These are phyloP conservation scores for Trypanosoma congolense DNA, from an alignment of 208 protist genomes.

Conservation along the genomic window DNA sequence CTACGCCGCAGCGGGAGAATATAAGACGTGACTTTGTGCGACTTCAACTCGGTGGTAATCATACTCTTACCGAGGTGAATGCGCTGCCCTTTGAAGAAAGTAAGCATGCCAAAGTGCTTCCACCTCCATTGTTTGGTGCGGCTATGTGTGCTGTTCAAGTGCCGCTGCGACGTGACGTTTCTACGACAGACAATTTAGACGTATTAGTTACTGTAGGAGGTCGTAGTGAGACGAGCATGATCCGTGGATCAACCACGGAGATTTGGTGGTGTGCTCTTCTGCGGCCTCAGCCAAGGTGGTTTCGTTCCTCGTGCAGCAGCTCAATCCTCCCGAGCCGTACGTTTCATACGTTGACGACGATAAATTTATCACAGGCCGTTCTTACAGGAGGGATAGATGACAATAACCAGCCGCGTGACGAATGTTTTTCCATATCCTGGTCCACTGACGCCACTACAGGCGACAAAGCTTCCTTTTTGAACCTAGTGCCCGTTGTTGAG, in stretches of 20 bases:
- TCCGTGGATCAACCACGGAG: slow-evolving; percentile 7
- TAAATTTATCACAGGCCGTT: slow-evolving; percentile 19
- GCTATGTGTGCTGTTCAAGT: slow-evolving; percentile 23
- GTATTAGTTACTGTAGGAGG: slow-evolving; percentile 19
- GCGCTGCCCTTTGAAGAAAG: slow-evolving; percentile 46
- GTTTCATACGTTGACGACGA: slow-evolving; percentile 21
- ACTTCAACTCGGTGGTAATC: slow-evolving; percentile 41
- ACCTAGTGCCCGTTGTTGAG: slow-evolving; percentile 2
- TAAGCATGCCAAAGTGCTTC: slow-evolving; percentile 40
- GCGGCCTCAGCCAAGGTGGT: background rate
- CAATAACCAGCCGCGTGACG: slow-evolving; percentile 29
- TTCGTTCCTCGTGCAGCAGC: background rate
- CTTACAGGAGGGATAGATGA: slow-evolving; percentile 61
- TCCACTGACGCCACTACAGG: slow-evolving; percentile 11
- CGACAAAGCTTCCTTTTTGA: background rate
- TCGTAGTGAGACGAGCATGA: slow-evolving; percentile 3
- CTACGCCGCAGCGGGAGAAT: slow-evolving; percentile 17
- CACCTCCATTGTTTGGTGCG: slow-evolving; percentile 43
- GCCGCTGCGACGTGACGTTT: background rate
- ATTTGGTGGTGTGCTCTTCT: slow-evolving; percentile 17
- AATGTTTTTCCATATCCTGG: slow-evolving; percentile 59
- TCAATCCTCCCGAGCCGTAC: slow-evolving; percentile 17
- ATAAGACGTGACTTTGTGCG: slow-evolving; percentile 18
- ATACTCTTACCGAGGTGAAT: slow-evolving; percentile 25
- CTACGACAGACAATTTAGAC: slow-evolving; percentile 4